Evolutionary conservation across 2,329 filamentous ascomycete genomes (phyloP).

Genomic region (Aspergillus quadrilineatus): DNA sequence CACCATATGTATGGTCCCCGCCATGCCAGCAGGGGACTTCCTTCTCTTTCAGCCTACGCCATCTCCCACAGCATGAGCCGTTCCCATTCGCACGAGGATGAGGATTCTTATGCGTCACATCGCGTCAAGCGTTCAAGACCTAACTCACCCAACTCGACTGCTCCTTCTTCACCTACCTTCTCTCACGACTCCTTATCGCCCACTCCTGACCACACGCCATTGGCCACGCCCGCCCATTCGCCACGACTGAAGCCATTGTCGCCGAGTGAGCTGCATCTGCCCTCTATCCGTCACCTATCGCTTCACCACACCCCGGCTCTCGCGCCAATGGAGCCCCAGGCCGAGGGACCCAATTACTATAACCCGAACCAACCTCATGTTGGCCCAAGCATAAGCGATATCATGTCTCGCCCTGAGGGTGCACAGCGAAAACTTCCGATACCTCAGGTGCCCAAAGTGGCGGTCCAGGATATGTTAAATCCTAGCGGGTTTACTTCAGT

Average conservation of each 20-base stretch:
- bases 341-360: conserved; percentile 60
- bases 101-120: conserved; percentile 67
- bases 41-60: conserved; percentile 74
- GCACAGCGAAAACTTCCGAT: conserved; percentile 88
- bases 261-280: conserved; percentile 72
- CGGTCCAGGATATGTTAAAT: conserved; percentile 79
- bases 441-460: conserved; percentile 82
- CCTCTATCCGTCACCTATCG: conserved; percentile 74
- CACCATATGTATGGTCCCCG: conserved; percentile 51
- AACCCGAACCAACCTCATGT: conserved; percentile 57
- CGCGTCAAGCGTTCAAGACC: conserved; percentile 86
- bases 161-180: conserved; percentile 92
- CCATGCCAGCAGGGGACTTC: conserved; percentile 58
- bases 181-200: conserved; percentile 94
- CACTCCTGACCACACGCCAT: conserved; percentile 96
- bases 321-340: conserved; percentile 68
- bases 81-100: conserved; percentile 74
- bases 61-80: conserved; percentile 83
- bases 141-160: conserved; percentile 91
- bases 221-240: conserved; percentile 92
- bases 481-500: conserved; percentile 69
- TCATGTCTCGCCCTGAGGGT: conserved; percentile 84
- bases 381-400: conserved; percentile 83
- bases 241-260: conserved; percentile 80
- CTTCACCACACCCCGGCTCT: conserved; percentile 66